Evolutionary conservation across 2,329 filamentous ascomycete species (phyloP).

Genomic region (Hypoxylon sp.): DNA sequence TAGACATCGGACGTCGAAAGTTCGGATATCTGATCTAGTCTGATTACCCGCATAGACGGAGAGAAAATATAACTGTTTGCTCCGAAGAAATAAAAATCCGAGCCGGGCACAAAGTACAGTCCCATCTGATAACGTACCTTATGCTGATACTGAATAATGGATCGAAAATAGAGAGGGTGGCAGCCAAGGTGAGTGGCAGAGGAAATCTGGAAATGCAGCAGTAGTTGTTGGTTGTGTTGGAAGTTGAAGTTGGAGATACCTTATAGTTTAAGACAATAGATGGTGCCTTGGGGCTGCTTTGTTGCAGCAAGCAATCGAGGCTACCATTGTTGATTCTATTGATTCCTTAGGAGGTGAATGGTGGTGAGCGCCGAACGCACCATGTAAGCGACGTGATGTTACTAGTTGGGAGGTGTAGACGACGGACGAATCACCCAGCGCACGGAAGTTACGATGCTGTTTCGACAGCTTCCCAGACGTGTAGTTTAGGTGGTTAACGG

Average conservation of each 20-base stretch:
- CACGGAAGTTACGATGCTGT: not conserved
- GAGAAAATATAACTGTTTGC: not conserved
- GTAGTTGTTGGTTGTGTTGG: too few relatives aligned
- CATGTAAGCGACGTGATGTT: not conserved
- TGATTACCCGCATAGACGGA: too few relatives aligned
- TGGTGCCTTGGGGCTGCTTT: not conserved
- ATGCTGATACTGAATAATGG: not conserved
- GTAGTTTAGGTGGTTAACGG: too few relatives aligned
- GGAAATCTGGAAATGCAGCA: not conserved
- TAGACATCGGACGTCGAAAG: too few relatives aligned
- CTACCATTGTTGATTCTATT: not conserved
- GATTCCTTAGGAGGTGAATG: too few relatives aligned
- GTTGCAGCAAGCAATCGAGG: not conserved
- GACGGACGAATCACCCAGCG: not conserved
- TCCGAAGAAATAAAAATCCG: not conserved
- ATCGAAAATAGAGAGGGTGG: not conserved
- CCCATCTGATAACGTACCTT: not conserved
- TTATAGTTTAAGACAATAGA: not conserved
- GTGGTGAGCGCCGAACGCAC: not conserved
- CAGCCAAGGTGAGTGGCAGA: not conserved
- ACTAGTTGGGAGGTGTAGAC: not conserved
- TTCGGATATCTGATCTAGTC: too few relatives aligned
- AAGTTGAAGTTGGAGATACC: not conserved
- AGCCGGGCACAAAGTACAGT: not conserved
- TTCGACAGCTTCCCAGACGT: not conserved